Evolutionary conservation across 306 rosid species (phyloP).

Genomic region (Adenanthera pavonina): DNA sequence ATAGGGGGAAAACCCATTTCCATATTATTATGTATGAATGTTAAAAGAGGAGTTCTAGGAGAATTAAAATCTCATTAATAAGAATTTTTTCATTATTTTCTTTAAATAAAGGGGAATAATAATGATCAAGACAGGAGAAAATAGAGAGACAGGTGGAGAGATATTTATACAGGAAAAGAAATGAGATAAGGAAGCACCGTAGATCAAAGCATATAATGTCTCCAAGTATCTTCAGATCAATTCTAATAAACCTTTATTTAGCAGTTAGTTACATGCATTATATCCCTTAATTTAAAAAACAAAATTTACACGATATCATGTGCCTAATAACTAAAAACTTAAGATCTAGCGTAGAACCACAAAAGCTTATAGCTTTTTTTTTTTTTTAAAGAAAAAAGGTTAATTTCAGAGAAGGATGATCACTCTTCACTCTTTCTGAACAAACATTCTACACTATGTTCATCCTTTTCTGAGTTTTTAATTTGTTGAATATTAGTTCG

Average conservation of each 20-base stretch:
- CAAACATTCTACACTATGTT: neutral
- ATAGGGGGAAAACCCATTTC: neutral
- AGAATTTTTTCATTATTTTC: neutral
- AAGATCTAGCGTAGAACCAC: neutral
- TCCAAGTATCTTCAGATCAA: neutral
- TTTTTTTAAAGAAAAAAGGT: neutral
- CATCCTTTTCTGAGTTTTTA: neutral
- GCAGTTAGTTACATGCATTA: neutral
- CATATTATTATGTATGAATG: neutral
- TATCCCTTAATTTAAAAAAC: neutral
- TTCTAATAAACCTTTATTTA: neutral
- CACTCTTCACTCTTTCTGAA: conserved; percentile 19
- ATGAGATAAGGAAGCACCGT: neutral
- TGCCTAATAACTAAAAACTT: neutral
- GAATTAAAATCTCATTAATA: neutral
- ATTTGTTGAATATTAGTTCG: neutral
- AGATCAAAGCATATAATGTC: neutral
- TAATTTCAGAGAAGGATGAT: conserved; percentile 3
- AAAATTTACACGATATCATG: neutral
- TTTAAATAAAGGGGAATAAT: neutral
- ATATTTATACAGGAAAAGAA: neutral
- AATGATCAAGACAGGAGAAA: conserved; percentile 11
- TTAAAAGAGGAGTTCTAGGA: conserved; percentile 1
- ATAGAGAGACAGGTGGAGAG: neutral
- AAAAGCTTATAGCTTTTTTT: conserved; percentile 12